Evolutionary conservation across 257 asterid genomes (phyloP).

Genomic region (Osmanthus fragrans): DNA sequence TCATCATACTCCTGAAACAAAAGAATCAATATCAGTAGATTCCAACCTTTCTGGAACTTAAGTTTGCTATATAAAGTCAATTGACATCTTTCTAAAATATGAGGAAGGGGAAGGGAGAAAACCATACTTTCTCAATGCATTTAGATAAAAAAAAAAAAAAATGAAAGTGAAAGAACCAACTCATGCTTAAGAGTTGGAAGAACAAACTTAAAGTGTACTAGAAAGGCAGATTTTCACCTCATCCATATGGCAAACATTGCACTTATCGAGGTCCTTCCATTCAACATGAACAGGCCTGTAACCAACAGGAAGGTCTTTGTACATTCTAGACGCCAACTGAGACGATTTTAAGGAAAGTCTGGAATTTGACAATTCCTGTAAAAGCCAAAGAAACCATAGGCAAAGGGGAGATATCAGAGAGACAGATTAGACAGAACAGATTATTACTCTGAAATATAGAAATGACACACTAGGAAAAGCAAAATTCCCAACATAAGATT

Average conservation of each 20-base stretch:
- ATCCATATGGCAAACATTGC: constrained; percentile 99
- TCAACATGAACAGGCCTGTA: constrained; percentile 79
- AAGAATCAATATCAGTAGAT: constrained; percentile 30
- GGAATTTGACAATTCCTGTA: constrained; percentile 73
- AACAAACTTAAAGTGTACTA: constrained; percentile 7
- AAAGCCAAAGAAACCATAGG: constrained; percentile 16
- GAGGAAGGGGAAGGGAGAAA: constrained; percentile 13
- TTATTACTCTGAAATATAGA: background rate
- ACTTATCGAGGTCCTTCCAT: constrained; percentile 98
- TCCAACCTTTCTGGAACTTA: background rate
- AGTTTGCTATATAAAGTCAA: constrained; percentile 7
- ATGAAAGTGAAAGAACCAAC: constrained; percentile 16
- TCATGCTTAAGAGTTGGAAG: constrained; percentile 19
- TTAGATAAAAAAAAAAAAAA: background rate
- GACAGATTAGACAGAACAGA: background rate
- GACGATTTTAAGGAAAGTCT: constrained; percentile 46
- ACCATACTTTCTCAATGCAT: constrained; percentile 9
- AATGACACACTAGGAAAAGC: background rate
- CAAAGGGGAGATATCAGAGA: constrained; percentile 23
- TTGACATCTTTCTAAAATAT: background rate
- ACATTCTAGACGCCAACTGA: constrained; percentile 50
- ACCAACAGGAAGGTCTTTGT: constrained; percentile 53
- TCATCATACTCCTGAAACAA: constrained; percentile 90
- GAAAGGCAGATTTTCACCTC: constrained; percentile 57
- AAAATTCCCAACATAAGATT: background rate